Percentiles rank a stretch among this genome's conserved stretches.
Evolutionary conservation across 179 eudicot genomes (phyloP).

Genomic region (Pouteria campechiana): DNA sequence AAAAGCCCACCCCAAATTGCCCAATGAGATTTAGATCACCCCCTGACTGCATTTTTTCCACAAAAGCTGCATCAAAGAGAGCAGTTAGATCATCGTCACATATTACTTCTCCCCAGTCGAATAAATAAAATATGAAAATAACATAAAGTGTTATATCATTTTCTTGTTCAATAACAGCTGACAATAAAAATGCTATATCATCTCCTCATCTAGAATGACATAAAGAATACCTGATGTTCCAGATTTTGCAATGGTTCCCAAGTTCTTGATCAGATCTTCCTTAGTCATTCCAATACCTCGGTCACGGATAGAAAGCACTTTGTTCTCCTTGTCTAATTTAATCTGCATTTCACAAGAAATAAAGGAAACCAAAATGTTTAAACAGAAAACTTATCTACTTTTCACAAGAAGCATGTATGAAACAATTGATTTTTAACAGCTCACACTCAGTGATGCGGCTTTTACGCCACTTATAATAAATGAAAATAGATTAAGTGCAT

Average conservation of each 20-base stretch:
- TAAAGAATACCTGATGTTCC: constrained; percentile 79
- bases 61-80: constrained; percentile 47
- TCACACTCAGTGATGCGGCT: no score
- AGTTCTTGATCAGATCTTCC: constrained; percentile 85
- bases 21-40: constrained; percentile 96
- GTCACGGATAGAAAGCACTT: constrained; percentile 80
- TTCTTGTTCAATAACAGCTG: no score
- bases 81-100: background rate
- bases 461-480: no score
- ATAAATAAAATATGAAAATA: no score
- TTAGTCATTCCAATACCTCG: constrained; percentile 96
- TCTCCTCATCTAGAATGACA: background rate
- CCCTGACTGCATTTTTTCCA: constrained; percentile 97
- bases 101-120: background rate
- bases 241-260: constrained; percentile 95
- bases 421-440: no score
- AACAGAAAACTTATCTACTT: no score
- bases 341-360: constrained; percentile 37
- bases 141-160: no score
- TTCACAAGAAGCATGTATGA: no score
- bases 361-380: background rate
- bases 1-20: constrained; percentile 89
- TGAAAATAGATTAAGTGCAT: no score
- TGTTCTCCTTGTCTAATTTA: constrained; percentile 87
- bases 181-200: no score